Conservation (phyloP, 148 eudicot genomes). For the Cornus suecica region DNA sequence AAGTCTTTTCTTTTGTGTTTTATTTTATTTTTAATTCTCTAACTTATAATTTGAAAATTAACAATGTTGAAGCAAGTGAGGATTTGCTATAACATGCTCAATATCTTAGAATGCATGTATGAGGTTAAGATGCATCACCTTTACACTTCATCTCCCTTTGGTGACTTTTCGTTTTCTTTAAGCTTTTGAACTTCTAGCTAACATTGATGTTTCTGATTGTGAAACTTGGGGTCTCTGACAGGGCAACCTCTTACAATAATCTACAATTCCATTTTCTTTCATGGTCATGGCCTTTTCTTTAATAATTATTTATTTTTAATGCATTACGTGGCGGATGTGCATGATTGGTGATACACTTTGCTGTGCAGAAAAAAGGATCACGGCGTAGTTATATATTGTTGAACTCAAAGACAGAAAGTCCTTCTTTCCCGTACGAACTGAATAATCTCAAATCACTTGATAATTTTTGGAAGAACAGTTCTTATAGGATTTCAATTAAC, state of each 20-base stretch:
- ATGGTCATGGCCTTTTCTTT: too few species aligned
- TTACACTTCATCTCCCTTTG: neutral
- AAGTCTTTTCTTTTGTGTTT: too few species aligned
- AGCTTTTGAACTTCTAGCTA: neutral
- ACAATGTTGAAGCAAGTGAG: neutral
- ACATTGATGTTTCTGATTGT: neutral
- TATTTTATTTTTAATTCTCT: too few species aligned
- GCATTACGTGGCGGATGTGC: too few species aligned
- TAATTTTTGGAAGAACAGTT: constrained; percentile 5
- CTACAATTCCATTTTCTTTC: too few species aligned
- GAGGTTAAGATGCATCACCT: neutral
- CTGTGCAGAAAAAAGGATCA: too few species aligned
- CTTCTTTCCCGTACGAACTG: neutral
- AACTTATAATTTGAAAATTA: too few species aligned
- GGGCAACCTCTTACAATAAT: too few species aligned
- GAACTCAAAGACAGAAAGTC: neutral
- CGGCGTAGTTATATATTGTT: neutral
- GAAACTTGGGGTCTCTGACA: neutral
- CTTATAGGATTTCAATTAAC: neutral
- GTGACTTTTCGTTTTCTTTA: neutral
- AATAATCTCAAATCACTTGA: neutral
- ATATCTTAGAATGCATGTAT: neutral
- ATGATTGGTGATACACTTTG: too few species aligned
- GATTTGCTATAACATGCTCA: neutral
- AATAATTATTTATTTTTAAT: too few species aligned